Evolutionary conservation across 1,139 yeast species (phyloP).

Genomic region (Schizosaccharomyces versatilis): DNA sequence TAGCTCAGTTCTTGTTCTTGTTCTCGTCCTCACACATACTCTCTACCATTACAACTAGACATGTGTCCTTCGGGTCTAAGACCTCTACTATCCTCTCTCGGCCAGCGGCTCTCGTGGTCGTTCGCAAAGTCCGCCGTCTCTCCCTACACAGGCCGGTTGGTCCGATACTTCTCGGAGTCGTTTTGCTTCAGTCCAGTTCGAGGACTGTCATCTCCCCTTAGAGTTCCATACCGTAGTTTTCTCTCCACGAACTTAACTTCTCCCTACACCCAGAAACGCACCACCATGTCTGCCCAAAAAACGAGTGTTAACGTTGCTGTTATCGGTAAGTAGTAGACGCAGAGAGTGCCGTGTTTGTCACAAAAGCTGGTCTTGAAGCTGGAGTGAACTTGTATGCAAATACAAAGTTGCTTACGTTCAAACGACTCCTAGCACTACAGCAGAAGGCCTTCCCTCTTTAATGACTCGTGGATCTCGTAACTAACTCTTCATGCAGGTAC

Average conservation of each 20-base stretch:
- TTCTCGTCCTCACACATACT: too few relatives aligned
- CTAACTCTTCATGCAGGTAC: conserved; percentile 29
- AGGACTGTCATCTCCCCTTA: too few relatives aligned
- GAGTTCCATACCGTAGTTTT: too few relatives aligned
- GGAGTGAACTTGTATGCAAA: background rate
- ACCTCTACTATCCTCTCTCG: too few relatives aligned
- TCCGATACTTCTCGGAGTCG: too few relatives aligned
- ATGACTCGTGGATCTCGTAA: background rate
- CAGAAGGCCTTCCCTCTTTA: background rate
- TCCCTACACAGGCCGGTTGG: too few relatives aligned
- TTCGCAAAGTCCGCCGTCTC: too few relatives aligned
- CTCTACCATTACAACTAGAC: too few relatives aligned
- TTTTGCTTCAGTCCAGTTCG: too few relatives aligned
- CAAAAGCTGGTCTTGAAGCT: background rate
- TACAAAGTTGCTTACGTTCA: background rate
- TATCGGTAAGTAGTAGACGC: background rate
- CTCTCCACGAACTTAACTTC: background rate
- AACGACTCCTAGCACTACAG: background rate
- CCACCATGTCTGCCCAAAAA: background rate
- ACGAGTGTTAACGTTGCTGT: conserved; percentile 1
- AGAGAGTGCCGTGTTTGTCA: background rate
- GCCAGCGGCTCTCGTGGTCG: too few relatives aligned
- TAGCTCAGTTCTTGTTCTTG: too few relatives aligned
- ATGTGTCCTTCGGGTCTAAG: too few relatives aligned
- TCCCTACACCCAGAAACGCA: background rate